Conservation (phyloP, 1,284 basidiomycete genomes). For the Ceratobasidium sp. region DNA sequence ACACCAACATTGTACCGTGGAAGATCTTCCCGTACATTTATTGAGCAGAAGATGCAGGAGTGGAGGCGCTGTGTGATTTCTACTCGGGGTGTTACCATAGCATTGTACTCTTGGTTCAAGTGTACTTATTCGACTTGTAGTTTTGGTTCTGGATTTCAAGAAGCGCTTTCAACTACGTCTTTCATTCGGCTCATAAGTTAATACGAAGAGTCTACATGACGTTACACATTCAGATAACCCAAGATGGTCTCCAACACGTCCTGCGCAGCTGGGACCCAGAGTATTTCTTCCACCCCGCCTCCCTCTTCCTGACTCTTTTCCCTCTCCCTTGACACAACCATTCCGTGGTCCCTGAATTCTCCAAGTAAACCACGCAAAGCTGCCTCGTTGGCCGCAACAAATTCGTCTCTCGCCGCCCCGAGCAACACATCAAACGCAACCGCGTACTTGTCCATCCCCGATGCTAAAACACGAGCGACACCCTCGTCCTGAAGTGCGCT, state of each 20-base stretch:
- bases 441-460: constrained; percentile 55
- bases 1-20: constrained; percentile 83
- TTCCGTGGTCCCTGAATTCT: constrained; percentile 88
- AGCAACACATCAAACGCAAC: constrained; percentile 71
- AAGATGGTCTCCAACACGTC: constrained; percentile 56
- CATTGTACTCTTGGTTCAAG: constrained; percentile 5
- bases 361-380: constrained; percentile 79
- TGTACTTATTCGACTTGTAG: constrained; percentile 14
- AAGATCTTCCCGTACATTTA: constrained; percentile 91
- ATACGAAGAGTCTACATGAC: too few species aligned
- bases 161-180: background rate
- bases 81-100: background rate
- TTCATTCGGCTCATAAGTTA: background rate
- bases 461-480: constrained; percentile 46
- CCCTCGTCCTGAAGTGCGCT: constrained; percentile 56
- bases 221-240: constrained; percentile 21
- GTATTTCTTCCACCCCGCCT: constrained; percentile 56
- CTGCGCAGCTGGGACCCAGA: constrained; percentile 85
- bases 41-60: constrained; percentile 47
- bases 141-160: background rate
- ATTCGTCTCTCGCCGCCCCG: constrained; percentile 72
- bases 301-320: constrained; percentile 49
- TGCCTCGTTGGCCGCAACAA: constrained; percentile 87
- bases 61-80: background rate
- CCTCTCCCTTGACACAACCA: constrained; percentile 64